These are phyloP conservation scores for Trifolium pratense DNA, from an alignment of 306 rosid species.

Conservation along the genomic window DNA sequence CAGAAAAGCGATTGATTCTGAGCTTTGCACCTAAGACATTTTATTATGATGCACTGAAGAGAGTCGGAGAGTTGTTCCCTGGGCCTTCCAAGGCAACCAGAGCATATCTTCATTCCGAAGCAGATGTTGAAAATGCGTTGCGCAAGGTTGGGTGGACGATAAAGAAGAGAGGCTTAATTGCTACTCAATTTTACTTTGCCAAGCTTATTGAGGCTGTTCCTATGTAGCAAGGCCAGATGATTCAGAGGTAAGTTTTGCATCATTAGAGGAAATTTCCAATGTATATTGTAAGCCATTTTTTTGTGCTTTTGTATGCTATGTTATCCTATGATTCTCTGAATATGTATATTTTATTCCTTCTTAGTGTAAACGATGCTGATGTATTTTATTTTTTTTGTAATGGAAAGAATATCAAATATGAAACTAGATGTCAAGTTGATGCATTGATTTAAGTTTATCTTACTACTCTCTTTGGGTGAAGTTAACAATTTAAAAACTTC, in stretches of 20 bases:
- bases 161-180: slow-evolving; percentile 73
- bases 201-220: slow-evolving; percentile 95
- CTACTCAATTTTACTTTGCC: slow-evolving; percentile 92
- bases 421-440: slow-evolving; percentile 10
- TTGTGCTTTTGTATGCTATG: slow-evolving; percentile 37
- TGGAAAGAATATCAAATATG: neutral
- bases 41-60: slow-evolving; percentile 76
- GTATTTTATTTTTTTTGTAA: slow-evolving; percentile 21
- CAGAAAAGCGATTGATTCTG: slow-evolving; percentile 72
- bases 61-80: slow-evolving; percentile 94
- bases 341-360: slow-evolving; percentile 43
- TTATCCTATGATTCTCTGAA: slow-evolving; percentile 32
- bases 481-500: neutral
- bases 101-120: slow-evolving; percentile 93
- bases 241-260: slow-evolving; percentile 55
- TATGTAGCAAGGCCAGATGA: slow-evolving; percentile 39
- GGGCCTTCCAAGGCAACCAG: slow-evolving; percentile 98
- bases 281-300: slow-evolving; percentile 52
- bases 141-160: slow-evolving; percentile 83
- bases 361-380: slow-evolving; percentile 32
- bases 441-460: slow-evolving; percentile 10
- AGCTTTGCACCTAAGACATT: slow-evolving; percentile 96
- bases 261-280: slow-evolving; percentile 48
- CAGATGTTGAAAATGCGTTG: slow-evolving; percentile 82
- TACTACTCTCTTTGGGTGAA: slow-evolving; percentile 7